These are phyloP conservation scores for Rhypophila decipiens DNA, from an alignment of 495 filamentous ascomycete genomes.

Conservation along the genomic window DNA sequence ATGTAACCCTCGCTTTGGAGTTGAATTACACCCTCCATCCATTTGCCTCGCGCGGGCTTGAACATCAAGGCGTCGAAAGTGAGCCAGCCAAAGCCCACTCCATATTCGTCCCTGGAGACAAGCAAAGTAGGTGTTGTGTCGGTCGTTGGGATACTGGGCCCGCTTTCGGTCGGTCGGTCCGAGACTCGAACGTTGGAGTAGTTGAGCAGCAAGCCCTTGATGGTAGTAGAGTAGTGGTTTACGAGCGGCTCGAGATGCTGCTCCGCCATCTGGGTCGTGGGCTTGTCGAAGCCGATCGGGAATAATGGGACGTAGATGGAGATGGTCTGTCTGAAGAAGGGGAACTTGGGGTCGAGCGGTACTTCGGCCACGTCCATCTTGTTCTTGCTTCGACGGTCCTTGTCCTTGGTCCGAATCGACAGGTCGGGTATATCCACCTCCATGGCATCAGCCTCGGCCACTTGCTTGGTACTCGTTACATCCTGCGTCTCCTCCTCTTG, in stretches of 20 bases:
- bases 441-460: slow-evolving; percentile 13
- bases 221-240: slow-evolving; percentile 39
- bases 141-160: slow-evolving; percentile 22
- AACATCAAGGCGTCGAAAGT: slow-evolving; percentile 42
- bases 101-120: slow-evolving; percentile 38
- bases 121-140: slow-evolving; percentile 33
- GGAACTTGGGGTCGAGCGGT: slow-evolving; percentile 21
- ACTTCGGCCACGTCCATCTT: too few relatives aligned
- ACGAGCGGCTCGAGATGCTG: slow-evolving; percentile 41
- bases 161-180: slow-evolving; percentile 32
- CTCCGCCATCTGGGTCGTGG: slow-evolving; percentile 34
- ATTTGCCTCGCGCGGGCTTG: slow-evolving; percentile 38
- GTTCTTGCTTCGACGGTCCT: too few relatives aligned
- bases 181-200: slow-evolving; percentile 42
- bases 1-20: slow-evolving; percentile 44
- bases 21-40: slow-evolving; percentile 43
- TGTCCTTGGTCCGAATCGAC: slow-evolving; percentile 2
- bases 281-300: slow-evolving; percentile 38
- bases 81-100: slow-evolving; percentile 40
- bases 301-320: slow-evolving; percentile 44
- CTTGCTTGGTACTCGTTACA: too few relatives aligned
- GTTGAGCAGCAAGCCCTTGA: slow-evolving; percentile 39
- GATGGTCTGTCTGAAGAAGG: slow-evolving; percentile 42
- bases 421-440: slow-evolving; percentile 15
- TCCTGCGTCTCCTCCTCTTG: slow-evolving; percentile 3